These are phyloP conservation scores for Mycosphaerelloides madeirae DNA, from an alignment of 2,329 filamentous ascomycete species.

Conservation along the genomic window DNA sequence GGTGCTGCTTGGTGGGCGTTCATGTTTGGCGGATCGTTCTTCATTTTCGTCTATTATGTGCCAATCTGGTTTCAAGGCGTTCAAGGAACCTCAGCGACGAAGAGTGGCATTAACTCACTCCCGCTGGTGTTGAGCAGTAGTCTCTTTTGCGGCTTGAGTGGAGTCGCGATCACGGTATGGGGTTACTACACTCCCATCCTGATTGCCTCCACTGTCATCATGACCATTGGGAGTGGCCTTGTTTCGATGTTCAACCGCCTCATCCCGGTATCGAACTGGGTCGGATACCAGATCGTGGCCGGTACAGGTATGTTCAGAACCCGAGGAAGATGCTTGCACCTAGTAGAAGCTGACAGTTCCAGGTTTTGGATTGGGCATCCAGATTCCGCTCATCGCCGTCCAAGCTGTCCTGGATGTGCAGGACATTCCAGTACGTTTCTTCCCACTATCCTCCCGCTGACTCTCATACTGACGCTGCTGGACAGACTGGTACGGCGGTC, in stretches of 20 bases:
- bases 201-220: conserved; percentile 37
- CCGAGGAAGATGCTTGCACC: too few species aligned
- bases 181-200: conserved; percentile 51
- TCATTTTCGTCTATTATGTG: conserved; percentile 43
- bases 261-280: conserved; percentile 35
- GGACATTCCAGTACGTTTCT: conserved; percentile 34
- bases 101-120: conserved; percentile 45
- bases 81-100: conserved; percentile 42
- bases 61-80: conserved; percentile 49
- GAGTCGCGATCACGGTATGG: conserved; percentile 36
- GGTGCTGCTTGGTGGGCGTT: conserved; percentile 26
- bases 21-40: conserved; percentile 37
- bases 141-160: conserved; percentile 22
- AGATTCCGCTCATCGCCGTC: conserved; percentile 44
- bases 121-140: conserved; percentile 35
- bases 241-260: conserved; percentile 40
- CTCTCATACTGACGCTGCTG: too few species aligned
- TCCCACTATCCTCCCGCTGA: too few species aligned
- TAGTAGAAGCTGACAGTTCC: not conserved
- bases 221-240: conserved; percentile 45
- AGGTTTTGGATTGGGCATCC: conserved; percentile 47
- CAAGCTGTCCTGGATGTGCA: conserved; percentile 40
- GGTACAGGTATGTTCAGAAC: conserved; percentile 35
- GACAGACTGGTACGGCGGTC: conserved; percentile 41
- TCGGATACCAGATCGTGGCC: conserved; percentile 44